Evolutionary conservation across 495 filamentous ascomycete species (phyloP), one percentile per base, ranked within the genome.

Genomic region (Pseudoneurospora amorphoporcata): DNA sequence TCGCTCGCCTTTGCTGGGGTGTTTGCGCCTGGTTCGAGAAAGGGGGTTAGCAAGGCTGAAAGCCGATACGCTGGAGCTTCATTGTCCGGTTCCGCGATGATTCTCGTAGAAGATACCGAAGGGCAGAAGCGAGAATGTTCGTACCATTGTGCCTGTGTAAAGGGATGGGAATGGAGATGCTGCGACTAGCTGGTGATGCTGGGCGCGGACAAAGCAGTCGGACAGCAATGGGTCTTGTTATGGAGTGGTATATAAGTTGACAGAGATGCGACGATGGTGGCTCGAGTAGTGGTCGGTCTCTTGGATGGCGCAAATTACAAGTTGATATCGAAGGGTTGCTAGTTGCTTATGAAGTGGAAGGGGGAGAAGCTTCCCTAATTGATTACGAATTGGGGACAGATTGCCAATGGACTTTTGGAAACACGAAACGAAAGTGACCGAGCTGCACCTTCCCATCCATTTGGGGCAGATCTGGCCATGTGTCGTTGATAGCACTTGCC

Each of bases 1-100:
- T 98, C 43, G 92, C 92, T 78, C 88, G 89, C 75, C 94, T 91
- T 85, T 98, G 96, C 81, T 94, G 89, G 39, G 93, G 94, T 73
- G 95, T 99, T 91, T 99, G 95, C 38, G 92, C 91, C 94, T 99
- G 76, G 42, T 45, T 38, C 23, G 35, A 53, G 10, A 35, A 69
- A 40, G 12, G 40, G 69, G 47, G 47, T 35, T 38, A 68, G 53
- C 47, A 37, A 72, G 35, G 71, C 19, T 43, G 32, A n/a, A n/a
- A 23, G 9, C 2, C 19, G 16, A 4, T 9, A n/a, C 0, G 16
- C 40, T 68, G 39, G 19, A 41, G 10, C 10, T 32, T 58, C n/a
- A 29, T 23, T 53, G 47, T 14, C 10, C 4, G 0, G 19, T 39
- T 14, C 41, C 2, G 1, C 17, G 3, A 16, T 5, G 3, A 19